Base-by-base conservation (phyloP, 2,329 filamentous ascomycete species). In the Dendryphion nanum region DNA sequence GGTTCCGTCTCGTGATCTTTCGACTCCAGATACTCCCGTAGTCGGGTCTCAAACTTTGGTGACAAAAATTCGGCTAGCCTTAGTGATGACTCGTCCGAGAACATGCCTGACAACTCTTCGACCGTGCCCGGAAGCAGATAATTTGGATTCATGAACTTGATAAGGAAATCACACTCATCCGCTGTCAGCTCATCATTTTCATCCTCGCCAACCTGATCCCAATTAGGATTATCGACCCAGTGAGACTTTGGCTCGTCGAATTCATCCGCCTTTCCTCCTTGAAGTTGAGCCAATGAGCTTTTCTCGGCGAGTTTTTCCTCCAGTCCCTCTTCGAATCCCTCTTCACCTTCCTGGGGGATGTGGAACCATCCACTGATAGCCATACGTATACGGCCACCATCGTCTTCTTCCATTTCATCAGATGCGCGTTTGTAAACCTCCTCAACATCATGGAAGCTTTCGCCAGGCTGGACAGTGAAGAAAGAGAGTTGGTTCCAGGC, bases 301-400 rank as follows among this genome's bases (percentile, higher is more conserved):
- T 89, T 89, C 64, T 89, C 84, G 10, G 87, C 88, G 47, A 94
- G 80, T 61, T 84, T 86, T 71, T 94, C 89, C 65, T 97, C 91
- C 38, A 93, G 77, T 4, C 91, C 93, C 60, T 86, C 74, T 52
- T 95, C 82, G 55, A 85, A 98, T 30, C 93, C 93, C 18, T 95
- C 89, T 66, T 98, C 93, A 39, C 91, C 91, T 52, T 86, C 71
- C 68, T 98, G 93, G 0, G 93, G 93, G 47, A 98, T 97, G 67
- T 98, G 93, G 66, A 94, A 98, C 93, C 93, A 98, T 36, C 93
- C 93, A 61, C 89, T 95, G 60, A 98, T 95, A 35, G 93, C 93
- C 91, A 98, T 97, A 51, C 93, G 83, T 33, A 96, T 81, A 33
- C 88, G 80, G 1, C 84, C 85, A 14, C 85, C 84, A 41, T 90